Evolutionary conservation across 2,329 filamentous ascomycete species (phyloP).

Genomic region (Claviceps fusiformis): DNA sequence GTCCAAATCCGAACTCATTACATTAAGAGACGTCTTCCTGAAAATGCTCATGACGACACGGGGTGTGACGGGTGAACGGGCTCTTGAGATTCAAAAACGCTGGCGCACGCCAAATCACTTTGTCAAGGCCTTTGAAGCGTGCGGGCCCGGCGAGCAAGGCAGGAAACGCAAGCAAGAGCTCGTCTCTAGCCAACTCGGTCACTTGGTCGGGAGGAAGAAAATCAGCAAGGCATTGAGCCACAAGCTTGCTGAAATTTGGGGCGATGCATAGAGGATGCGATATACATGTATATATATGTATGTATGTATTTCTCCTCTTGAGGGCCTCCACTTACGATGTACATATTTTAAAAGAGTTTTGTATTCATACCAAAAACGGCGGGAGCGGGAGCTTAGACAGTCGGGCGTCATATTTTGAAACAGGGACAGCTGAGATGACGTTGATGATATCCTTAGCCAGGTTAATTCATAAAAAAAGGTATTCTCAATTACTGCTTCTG

Average conservation of each 20-base stretch:
- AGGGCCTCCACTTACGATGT: neutral
- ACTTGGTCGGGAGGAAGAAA: conserved; percentile 54
- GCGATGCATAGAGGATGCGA: conserved; percentile 24
- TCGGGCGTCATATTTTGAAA: neutral
- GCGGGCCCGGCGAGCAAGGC: conserved; percentile 33
- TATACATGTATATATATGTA: too few species aligned
- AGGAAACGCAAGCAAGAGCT: conserved; percentile 46
- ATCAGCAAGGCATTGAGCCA: conserved; percentile 51
- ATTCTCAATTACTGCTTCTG: conserved; percentile 13
- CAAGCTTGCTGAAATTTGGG: conserved; percentile 63
- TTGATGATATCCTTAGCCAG: neutral
- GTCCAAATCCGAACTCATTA: conserved; percentile 63
- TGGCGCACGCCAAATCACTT: conserved; percentile 65
- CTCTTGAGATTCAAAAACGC: conserved; percentile 63
- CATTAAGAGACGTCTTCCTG: conserved; percentile 59
- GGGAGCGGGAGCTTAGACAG: too few species aligned
- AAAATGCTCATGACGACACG: conserved; percentile 79
- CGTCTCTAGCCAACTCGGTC: conserved; percentile 41
- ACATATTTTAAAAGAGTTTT: neutral
- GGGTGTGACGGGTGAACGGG: conserved; percentile 64
- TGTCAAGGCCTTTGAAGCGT: conserved; percentile 52
- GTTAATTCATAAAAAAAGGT: too few species aligned
- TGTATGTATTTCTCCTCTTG: neutral
- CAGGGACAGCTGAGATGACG: neutral
- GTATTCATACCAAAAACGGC: neutral